Conservation (phyloP, 139 green algal species). For the Microglena sp. region DNA sequence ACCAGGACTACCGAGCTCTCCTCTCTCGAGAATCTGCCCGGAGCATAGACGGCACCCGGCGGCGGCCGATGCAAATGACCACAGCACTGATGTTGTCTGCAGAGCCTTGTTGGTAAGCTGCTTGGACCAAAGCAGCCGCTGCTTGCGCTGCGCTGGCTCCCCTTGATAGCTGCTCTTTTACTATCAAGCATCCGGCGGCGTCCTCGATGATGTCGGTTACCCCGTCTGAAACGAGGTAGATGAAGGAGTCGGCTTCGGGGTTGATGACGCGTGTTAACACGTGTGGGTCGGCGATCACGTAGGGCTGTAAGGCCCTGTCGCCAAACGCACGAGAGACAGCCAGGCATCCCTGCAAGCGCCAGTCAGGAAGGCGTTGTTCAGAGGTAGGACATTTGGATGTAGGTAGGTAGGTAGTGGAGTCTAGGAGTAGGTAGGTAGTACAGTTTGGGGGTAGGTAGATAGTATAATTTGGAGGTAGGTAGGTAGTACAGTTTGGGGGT, state of each 20-base stretch:
- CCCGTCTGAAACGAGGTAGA: conserved; percentile 19
- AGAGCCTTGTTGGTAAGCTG: conserved; percentile 11
- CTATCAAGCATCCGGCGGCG: conserved; percentile 3
- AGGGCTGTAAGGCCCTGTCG: conserved; percentile 15
- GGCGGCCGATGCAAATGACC: too few relatives aligned
- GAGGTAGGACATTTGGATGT: too few relatives aligned
- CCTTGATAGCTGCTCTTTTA: too few relatives aligned
- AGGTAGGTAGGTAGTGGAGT: too few relatives aligned
- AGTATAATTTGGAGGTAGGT: too few relatives aligned
- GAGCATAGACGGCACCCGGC: too few relatives aligned
- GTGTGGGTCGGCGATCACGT: conserved; percentile 17
- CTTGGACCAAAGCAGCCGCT: conserved; percentile 7
- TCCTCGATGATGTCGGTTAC: conserved; percentile 20
- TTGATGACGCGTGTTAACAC: conserved; percentile 3
- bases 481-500: too few relatives aligned
- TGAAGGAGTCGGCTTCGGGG: conserved; percentile 8
- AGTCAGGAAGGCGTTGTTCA: neutral
- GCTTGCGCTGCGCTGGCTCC: too few relatives aligned
- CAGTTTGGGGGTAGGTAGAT: too few relatives aligned
- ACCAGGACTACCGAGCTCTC: too few relatives aligned
- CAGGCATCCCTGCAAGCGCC: conserved; percentile 15
- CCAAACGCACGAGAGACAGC: conserved; percentile 19
- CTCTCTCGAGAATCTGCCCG: too few relatives aligned
- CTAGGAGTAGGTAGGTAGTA: too few relatives aligned
- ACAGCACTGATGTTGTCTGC: conserved; percentile 17